Base-by-base conservation (phyloP, 2,329 filamentous ascomycete genomes). In the Trichoderma brevicompactum region DNA sequence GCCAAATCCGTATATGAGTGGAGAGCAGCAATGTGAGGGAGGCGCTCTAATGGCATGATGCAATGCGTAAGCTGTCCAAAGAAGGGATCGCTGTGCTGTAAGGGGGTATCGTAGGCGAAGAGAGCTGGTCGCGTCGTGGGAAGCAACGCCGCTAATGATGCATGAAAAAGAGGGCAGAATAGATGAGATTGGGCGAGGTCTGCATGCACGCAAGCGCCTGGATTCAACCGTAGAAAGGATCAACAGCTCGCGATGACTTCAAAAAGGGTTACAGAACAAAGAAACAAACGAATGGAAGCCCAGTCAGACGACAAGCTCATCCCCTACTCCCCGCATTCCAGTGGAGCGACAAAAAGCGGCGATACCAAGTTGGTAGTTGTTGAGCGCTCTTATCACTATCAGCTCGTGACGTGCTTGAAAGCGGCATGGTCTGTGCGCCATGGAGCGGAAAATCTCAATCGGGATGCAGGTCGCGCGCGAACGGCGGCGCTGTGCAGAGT, bases 1-100 rank as follows among this genome's bases (percentile, higher is more conserved):
- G 84, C 79, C 34, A 81, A 72, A 36, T 86, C 82, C 17, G 87
- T 74, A 55, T 89, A 83, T 53, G 79, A 78, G 32, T 83, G 79
- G 44, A 96, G 79, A 13, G 79, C 78, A 52, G 80, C 74, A 71
- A 89, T 81, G 34, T 82, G 74, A 12, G 91, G 91, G 7, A 95
- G 72, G 34, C 65, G 65, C 28, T 53, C 53, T 40, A 67, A 63
- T 13, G 69, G 43, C 70, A 75, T 75, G 62, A 13, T 70, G 54
- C 56, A 56, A 7, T 32, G 19, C 15, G 56, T 32, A 32, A 13
- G 41, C 54, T 15, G 28, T 44, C 40, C n/a, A 3, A 9, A 53
- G 15, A 46, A 44, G 17, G 0, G 19, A 19, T 19, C n/a, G 38
- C 28, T 17, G 23, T 19, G 58, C 23, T 28, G 23, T 28, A 28